phyloP scores from a whole-genome alignment of 129 eudicot genomes.

The Flaveria bidentis region DNA sequence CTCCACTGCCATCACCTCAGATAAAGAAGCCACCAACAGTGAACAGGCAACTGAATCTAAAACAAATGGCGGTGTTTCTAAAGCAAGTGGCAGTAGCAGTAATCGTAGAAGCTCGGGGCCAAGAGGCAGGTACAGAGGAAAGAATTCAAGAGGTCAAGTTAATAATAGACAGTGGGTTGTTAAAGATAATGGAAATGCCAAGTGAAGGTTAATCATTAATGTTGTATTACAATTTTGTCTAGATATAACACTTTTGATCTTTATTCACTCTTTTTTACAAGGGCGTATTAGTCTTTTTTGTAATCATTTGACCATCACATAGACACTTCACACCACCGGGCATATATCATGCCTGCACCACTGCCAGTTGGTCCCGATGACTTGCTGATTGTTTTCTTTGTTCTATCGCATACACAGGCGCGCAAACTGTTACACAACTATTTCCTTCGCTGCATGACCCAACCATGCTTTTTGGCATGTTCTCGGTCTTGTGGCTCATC shows the following conservation, averaged over 20 bases:
- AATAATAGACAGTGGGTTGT: slow-evolving; percentile 50
- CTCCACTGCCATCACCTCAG: slow-evolving; percentile 6
- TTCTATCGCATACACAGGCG: too few species aligned
- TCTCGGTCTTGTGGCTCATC: too few species aligned
- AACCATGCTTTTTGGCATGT: too few species aligned
- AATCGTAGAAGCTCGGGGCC: slow-evolving; percentile 37
- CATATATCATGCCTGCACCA: neutral
- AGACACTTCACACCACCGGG: neutral
- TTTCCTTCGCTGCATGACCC: too few species aligned
- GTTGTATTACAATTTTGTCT: slow-evolving; percentile 19
- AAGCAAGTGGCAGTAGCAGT: slow-evolving; percentile 40
- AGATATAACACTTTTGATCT: neutral
- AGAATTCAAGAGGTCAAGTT: slow-evolving; percentile 49
- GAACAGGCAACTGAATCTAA: slow-evolving; percentile 29
- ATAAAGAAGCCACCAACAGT: slow-evolving; percentile 14
- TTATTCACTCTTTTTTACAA: neutral
- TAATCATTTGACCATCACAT: neutral
- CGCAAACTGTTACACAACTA: too few species aligned
- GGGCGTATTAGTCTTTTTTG: neutral
- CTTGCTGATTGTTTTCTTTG: too few species aligned
- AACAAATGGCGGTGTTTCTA: slow-evolving; percentile 34
- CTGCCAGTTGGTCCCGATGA: neutral
- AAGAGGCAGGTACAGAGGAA: slow-evolving; percentile 53
- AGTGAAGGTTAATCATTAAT: slow-evolving; percentile 15
- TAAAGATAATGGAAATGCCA: slow-evolving; percentile 46